phyloP scores from a whole-genome alignment of 1,139 yeast species.

The Yamadazyma sp. region DNA sequence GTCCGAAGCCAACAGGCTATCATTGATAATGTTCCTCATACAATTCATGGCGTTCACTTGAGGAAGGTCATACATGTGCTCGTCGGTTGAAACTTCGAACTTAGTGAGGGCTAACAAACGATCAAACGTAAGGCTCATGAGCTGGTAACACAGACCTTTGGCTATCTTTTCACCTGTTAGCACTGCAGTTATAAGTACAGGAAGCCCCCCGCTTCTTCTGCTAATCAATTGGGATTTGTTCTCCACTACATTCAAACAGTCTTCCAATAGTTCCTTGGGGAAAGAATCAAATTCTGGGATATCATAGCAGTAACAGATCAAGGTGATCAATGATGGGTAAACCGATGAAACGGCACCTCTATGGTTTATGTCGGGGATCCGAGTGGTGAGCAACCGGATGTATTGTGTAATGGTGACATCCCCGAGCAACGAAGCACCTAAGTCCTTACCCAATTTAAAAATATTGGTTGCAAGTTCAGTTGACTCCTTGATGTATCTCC shows the following conservation, averaged over 20 bases:
- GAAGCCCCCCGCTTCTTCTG: conserved; percentile 90
- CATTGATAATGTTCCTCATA: conserved; percentile 70
- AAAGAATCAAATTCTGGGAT: conserved; percentile 27
- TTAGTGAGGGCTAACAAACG: conserved; percentile 53
- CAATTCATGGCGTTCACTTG: conserved; percentile 95
- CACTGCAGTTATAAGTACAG: conserved; percentile 72
- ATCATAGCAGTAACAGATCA: conserved; percentile 53
- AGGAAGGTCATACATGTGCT: conserved; percentile 66
- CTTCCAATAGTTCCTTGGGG: conserved; percentile 56
- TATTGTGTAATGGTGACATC: not conserved
- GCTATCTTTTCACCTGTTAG: conserved; percentile 52
- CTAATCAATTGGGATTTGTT: conserved; percentile 68
- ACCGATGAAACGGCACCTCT: conserved; percentile 91
- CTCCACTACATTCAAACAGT: conserved; percentile 53
- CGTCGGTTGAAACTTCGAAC: conserved; percentile 6
- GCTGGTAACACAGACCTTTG: conserved; percentile 16
- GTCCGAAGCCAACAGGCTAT: conserved; percentile 56
- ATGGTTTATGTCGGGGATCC: conserved; percentile 74
- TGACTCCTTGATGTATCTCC: conserved; percentile 85
- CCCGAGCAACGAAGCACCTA: not conserved
- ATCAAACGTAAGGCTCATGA: conserved; percentile 51
- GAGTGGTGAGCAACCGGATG: conserved; percentile 34
- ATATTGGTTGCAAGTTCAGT: conserved; percentile 53
- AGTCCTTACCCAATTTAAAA: not conserved
- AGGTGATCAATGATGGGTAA: conserved; percentile 70